Base-by-base conservation (phyloP, 768 basidiomycete species). In the Suillus subluteus region DNA sequence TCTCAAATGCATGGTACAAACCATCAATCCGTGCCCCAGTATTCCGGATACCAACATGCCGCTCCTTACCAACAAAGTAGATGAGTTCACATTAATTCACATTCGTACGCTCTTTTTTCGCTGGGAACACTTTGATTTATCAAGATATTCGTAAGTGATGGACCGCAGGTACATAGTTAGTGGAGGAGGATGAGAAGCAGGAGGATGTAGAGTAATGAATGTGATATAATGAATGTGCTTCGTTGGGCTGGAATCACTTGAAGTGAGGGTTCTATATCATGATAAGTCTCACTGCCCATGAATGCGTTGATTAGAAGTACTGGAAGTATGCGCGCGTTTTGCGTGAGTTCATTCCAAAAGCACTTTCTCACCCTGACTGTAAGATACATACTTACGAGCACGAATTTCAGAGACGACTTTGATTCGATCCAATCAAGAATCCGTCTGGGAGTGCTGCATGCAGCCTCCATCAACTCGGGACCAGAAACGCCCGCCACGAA, bases 31-130 rank as follows among this genome's bases (percentile, higher is more conserved):
- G 58, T 64, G 44, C 68, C 69, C 21, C 76, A 76, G 15, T 76
- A 77, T 65, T 21, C 70, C 7, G 75, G 70, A 35, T 66, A 73
- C 15, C 77, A 70, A 61, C 77, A 77, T 21, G 61, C 75, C 26
- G 63, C 74, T 48, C 69, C 75, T 52, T 77, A 77, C 62, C 76
- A 74, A 58, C 77, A 74, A 30, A 70, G 67, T 68, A 71, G 72
- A 70, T 78, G 26, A 61, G 18, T 61, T 61, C 6, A 21, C 30
- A 30, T 30, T 56, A 61, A 11, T 61, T 61, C 6, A 21, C 30
- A 30, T 30, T 56, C 44, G 32, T 32, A 64, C 50, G 21, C 55
- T 37, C 11, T 15, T 37, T 38, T 62, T 23, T 37, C 30, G 55
- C 2, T 30, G 38, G 40, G n/a, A 62, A 40, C 23, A 59, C 48